Conservation (phyloP, 1,139 yeast genomes). For the Saccharomyces hybrid region DNA sequence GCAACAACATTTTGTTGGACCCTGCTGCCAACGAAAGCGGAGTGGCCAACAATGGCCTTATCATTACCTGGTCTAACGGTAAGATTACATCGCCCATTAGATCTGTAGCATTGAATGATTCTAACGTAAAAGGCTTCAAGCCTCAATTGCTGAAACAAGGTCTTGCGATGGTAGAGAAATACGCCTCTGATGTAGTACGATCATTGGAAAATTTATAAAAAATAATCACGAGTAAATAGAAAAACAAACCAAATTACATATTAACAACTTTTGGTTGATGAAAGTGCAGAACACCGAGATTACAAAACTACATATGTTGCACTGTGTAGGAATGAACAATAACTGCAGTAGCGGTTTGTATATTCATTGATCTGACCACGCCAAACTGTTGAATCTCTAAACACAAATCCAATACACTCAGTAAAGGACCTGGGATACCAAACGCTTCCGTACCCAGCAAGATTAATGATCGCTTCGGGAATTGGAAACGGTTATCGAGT, state of each 20-base stretch:
- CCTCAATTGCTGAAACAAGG: constrained; percentile 20
- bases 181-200: constrained; percentile 25
- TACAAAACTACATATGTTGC: constrained; percentile 43
- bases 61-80: constrained; percentile 62
- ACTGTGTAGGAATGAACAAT: constrained; percentile 84
- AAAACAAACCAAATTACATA: neutral
- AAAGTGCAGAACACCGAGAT: constrained; percentile 21
- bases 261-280: constrained; percentile 11
- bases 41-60: constrained; percentile 74
- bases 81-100: constrained; percentile 58
- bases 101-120: constrained; percentile 43
- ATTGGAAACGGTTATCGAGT: constrained; percentile 52
- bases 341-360: constrained; percentile 93
- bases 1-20: constrained; percentile 58
- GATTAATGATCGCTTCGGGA: constrained; percentile 73
- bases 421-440: constrained; percentile 81
- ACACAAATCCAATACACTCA: constrained; percentile 78
- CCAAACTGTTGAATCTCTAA: constrained; percentile 91
- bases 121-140: constrained; percentile 25
- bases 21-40: constrained; percentile 83
- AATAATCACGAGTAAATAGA: neutral
- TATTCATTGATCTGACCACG: constrained; percentile 88
- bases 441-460: constrained; percentile 81
- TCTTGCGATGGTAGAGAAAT: constrained; percentile 21
- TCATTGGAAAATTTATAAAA: constrained; percentile 17